A percentile compares a stretch with the other conserved stretches of the same genome.
phyloP scores from a whole-genome alignment of 73 alveolate species.

The Stentor coeruleus region DNA sequence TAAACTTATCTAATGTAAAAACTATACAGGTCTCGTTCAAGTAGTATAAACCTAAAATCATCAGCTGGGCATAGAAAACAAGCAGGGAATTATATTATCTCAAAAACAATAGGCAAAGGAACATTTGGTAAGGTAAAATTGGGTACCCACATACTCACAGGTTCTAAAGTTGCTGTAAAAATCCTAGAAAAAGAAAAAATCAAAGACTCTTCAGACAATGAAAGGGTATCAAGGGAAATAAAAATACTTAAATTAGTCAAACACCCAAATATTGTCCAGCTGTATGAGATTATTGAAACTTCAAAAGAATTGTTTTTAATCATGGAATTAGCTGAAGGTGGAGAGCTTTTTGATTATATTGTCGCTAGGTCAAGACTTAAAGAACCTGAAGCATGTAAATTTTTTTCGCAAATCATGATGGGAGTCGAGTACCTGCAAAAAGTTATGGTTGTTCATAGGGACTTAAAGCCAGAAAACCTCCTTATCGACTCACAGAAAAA shows the following conservation, averaged over 20 bases:
- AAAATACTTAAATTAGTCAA: slow-evolving; percentile 56
- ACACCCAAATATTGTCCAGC: slow-evolving; percentile 78
- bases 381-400: slow-evolving; percentile 69
- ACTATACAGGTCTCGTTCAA: not conserved
- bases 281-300: slow-evolving; percentile 55
- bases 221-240: slow-evolving; percentile 73
- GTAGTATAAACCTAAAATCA: not conserved
- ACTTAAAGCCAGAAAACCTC: slow-evolving; percentile 95
- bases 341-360: slow-evolving; percentile 51
- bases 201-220: slow-evolving; percentile 66
- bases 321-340: slow-evolving; percentile 46
- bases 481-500: slow-evolving; percentile 75
- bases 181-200: slow-evolving; percentile 69
- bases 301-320: slow-evolving; percentile 37
- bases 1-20: not conserved
- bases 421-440: slow-evolving; percentile 80
- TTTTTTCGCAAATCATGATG: slow-evolving; percentile 53
- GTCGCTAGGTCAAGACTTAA: slow-evolving; percentile 39
- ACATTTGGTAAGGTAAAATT: slow-evolving; percentile 18
- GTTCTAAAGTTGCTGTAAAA: slow-evolving; percentile 69
- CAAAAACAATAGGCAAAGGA: slow-evolving; percentile 16
- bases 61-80: not conserved
- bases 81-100: not conserved
- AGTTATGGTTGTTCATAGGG: slow-evolving; percentile 74
- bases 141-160: slow-evolving; percentile 22